Evolutionary conservation across 331 rosid genomes (phyloP).

Genomic region (Malus hybrid): DNA sequence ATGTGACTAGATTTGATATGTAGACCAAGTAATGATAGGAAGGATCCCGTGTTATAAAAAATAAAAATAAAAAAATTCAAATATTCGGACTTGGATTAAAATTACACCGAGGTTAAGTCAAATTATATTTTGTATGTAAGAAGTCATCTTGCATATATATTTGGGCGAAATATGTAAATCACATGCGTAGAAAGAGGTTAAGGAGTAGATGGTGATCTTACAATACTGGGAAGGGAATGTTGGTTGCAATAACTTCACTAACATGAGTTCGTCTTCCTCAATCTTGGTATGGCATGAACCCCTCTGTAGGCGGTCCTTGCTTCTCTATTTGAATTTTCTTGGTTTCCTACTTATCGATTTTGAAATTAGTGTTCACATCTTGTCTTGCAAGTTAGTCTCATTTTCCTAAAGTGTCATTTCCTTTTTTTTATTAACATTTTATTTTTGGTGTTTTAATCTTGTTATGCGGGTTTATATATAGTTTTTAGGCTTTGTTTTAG

Average conservation of each 20-base stretch:
- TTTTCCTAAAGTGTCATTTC: no score
- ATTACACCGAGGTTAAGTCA: neutral
- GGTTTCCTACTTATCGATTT: neutral
- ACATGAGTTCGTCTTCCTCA: neutral
- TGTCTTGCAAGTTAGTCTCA: no score
- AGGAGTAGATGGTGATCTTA: no score
- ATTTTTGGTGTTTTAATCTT: no score
- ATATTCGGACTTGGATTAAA: neutral
- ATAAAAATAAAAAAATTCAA: neutral
- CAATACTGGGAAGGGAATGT: neutral
- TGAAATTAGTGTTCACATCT: no score
- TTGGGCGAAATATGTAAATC: neutral
- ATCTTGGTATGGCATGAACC: neutral
- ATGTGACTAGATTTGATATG: neutral
- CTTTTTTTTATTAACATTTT: no score
- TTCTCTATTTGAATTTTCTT: neutral
- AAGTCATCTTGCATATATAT: neutral
- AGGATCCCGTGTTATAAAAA: neutral
- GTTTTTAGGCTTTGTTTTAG: neutral
- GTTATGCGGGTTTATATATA: neutral
- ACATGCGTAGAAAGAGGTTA: neutral
- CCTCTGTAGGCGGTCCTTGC: neutral
- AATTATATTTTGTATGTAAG: no score
- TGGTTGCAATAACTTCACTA: no score
- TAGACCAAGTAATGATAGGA: neutral